phyloP scores from a whole-genome alignment of 208 protist genomes.

The Blechomonas ayalai region DNA sequence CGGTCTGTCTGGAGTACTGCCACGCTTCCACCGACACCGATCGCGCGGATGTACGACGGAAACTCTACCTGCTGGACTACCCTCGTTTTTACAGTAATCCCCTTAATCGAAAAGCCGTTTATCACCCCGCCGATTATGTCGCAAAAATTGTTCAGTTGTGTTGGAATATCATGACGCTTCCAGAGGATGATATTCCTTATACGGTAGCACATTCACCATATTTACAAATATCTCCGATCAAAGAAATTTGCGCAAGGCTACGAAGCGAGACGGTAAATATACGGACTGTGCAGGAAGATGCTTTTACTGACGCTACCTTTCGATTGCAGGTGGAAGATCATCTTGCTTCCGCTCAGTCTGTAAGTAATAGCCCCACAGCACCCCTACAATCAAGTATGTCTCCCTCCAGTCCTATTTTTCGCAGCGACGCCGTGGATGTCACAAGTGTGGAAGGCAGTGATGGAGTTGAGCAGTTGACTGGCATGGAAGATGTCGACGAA shows the following conservation, averaged over 20 bases:
- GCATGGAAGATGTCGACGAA: constrained; percentile 58
- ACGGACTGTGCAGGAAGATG: too few species aligned
- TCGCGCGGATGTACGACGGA: constrained; percentile 24
- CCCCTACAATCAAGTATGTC: too few species aligned
- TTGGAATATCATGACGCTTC: constrained; percentile 9
- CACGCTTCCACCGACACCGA: constrained; percentile 20
- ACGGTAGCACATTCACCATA: constrained; percentile 26
- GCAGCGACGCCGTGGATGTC: background rate
- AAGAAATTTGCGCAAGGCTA: constrained; percentile 34
- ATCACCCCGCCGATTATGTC: constrained; percentile 68
- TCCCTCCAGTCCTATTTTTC: too few species aligned
- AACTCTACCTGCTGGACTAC: constrained; percentile 34
- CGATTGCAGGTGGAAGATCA: too few species aligned
- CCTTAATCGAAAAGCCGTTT: constrained; percentile 23
- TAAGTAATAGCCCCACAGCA: too few species aligned
- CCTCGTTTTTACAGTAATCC: constrained; percentile 18
- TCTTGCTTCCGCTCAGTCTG: too few species aligned
- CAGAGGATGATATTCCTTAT: constrained; percentile 8
- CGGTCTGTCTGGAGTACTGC: constrained; percentile 54
- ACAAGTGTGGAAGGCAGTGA: constrained; percentile 4
- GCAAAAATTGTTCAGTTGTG: constrained; percentile 60
- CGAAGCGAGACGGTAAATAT: too few species aligned
- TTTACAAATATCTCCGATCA: constrained; percentile 60
- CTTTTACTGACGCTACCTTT: too few species aligned
- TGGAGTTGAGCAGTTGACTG: constrained; percentile 34